phyloP scores from a whole-genome alignment of 129 eudicot genomes.

The Artemisia argyi region DNA sequence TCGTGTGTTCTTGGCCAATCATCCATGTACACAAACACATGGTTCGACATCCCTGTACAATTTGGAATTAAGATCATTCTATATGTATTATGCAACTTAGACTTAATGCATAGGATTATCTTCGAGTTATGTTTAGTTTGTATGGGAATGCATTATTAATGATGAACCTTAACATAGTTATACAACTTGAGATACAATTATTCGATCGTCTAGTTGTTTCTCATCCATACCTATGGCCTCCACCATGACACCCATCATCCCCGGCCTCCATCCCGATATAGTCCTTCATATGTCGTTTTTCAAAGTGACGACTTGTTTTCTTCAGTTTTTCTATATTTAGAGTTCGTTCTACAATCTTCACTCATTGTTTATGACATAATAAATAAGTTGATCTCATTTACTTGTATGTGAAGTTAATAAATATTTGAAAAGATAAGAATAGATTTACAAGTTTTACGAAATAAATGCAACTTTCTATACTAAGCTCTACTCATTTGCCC shows the following conservation, averaged over 20 bases:
- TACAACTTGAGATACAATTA: conserved; percentile 1
- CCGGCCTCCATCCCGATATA: conserved; percentile 5
- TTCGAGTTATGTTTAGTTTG: too few species aligned
- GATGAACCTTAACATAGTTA: too few species aligned
- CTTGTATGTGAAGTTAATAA: background rate
- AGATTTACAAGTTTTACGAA: background rate
- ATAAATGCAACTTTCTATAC: background rate
- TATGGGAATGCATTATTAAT: too few species aligned
- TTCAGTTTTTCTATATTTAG: conserved; percentile 29
- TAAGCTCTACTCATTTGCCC: background rate
- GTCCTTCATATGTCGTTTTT: conserved; percentile 20
- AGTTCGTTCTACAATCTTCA: background rate
- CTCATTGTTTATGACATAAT: conserved; percentile 1
- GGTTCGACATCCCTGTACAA: background rate
- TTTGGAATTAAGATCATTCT: too few species aligned
- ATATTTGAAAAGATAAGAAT: background rate
- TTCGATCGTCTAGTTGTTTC: background rate
- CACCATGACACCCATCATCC: conserved; percentile 18
- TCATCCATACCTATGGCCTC: conserved; percentile 24
- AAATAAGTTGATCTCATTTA: background rate
- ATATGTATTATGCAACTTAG: too few species aligned
- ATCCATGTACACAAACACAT: background rate
- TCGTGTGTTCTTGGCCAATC: conserved; percentile 17
- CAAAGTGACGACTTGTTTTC: background rate
- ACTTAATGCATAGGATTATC: too few species aligned